A percentile compares a stretch with the other conserved stretches of the same genome.
Evolutionary conservation across 495 filamentous ascomycete species (phyloP).

Genomic region (Podospora pseudoanserina): DNA sequence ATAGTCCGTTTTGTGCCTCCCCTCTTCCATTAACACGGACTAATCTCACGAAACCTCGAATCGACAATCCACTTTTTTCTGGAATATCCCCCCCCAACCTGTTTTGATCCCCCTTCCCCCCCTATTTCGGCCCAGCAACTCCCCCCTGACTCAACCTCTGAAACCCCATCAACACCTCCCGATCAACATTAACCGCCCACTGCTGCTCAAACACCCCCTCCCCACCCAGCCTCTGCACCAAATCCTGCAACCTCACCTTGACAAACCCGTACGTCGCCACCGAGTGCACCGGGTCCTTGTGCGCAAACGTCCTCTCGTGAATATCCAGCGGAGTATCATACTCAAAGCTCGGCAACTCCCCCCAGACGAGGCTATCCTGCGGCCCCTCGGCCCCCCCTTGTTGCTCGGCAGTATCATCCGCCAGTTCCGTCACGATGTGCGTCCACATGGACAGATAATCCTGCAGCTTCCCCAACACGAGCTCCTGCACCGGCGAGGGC

Average conservation of each 20-base stretch:
- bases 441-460: constrained; percentile 56
- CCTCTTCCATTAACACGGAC: too few species aligned
- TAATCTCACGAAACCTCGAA: too few species aligned
- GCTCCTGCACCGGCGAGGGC: constrained; percentile 48
- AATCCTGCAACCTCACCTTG: constrained; percentile 57
- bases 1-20: too few species aligned
- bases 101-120: too few species aligned
- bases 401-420: constrained; percentile 22
- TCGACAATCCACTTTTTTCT: too few species aligned
- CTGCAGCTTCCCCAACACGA: constrained; percentile 45
- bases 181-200: constrained; percentile 86
- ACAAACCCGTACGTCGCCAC: constrained; percentile 70
- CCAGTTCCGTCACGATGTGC: constrained; percentile 42
- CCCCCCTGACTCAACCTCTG: constrained; percentile 26
- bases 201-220: constrained; percentile 67
- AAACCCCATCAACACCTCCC: constrained; percentile 70
- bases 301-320: constrained; percentile 48
- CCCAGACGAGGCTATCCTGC: constrained; percentile 57
- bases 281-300: constrained; percentile 65
- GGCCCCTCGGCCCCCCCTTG: constrained; percentile 12
- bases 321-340: constrained; percentile 64
- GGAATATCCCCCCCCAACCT: too few species aligned
- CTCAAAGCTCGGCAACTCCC: constrained; percentile 60
- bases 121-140: too few species aligned
- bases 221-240: constrained; percentile 68